A percentile compares a stretch with the other conserved stretches of the same genome.
Evolutionary conservation across 352 stramenopile genomes (phyloP).

Genomic region (Phytophthora gonapodyides): DNA sequence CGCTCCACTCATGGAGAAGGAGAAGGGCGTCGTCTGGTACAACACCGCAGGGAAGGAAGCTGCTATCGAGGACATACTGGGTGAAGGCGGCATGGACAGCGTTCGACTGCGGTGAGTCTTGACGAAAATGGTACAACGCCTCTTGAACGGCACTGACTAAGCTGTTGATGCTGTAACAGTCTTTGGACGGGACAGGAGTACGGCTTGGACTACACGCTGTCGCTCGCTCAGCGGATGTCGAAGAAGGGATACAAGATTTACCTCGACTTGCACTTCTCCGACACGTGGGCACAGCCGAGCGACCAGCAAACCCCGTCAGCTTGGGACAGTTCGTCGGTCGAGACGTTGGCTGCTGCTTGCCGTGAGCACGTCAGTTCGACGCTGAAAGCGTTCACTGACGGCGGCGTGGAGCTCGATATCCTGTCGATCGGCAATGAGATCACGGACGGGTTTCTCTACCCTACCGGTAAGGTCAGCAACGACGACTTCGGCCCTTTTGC

Average conservation of each 20-base stretch:
- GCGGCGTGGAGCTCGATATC: conserved; percentile 32
- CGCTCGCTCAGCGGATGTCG: conserved; percentile 30
- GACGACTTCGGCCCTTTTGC: conserved; percentile 33
- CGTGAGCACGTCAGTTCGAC: conserved; percentile 36
- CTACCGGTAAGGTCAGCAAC: conserved; percentile 31
- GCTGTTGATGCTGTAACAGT: not conserved
- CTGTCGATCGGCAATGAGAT: conserved; percentile 43
- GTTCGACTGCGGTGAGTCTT: conserved; percentile 34
- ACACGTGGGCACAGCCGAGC: conserved; percentile 36
- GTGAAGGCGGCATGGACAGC: conserved; percentile 35
- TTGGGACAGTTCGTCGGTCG: conserved; percentile 30
- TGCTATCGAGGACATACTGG: conserved; percentile 35
- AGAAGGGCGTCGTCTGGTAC: conserved; percentile 32
- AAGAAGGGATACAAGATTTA: conserved; percentile 41
- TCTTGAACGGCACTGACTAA: too few relatives aligned
- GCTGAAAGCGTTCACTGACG: conserved; percentile 35
- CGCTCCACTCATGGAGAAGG: conserved; percentile 29
- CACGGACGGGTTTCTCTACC: conserved; percentile 38
- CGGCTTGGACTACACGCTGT: conserved; percentile 31
- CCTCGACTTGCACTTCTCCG: conserved; percentile 43
- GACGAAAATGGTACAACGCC: too few relatives aligned
- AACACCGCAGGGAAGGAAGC: conserved; percentile 18
- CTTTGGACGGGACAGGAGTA: conserved; percentile 38
- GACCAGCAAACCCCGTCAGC: conserved; percentile 22
- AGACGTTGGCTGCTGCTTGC: conserved; percentile 21